These are phyloP conservation scores for Eucalyptus sideroxylon DNA, from an alignment of 345 rosid genomes.

Conservation along the genomic window DNA sequence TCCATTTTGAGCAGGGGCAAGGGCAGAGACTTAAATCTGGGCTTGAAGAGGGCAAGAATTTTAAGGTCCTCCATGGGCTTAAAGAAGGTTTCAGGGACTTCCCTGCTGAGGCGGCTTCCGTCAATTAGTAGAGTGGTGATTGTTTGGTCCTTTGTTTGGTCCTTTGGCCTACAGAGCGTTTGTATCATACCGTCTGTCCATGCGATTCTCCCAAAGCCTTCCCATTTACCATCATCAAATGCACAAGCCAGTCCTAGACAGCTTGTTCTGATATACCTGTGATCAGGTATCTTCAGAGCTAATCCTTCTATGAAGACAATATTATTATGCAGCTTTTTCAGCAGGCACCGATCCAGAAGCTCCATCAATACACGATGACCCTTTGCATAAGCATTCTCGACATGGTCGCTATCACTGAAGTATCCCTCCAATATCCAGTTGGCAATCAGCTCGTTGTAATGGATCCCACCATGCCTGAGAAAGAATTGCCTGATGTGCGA, in stretches of 20 bases:
- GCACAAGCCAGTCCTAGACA: constrained; percentile 14
- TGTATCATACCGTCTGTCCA: constrained; percentile 33
- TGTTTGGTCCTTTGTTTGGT: not conserved
- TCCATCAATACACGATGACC: constrained; percentile 36
- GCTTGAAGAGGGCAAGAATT: constrained; percentile 29
- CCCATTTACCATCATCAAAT: not conserved
- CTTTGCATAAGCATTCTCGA: constrained; percentile 22
- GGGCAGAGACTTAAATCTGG: constrained; percentile 5
- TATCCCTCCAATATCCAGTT: constrained; percentile 62
- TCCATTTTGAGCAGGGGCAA: not conserved
- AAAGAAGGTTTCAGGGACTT: constrained; percentile 5
- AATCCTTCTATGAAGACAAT: constrained; percentile 23
- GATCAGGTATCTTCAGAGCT: constrained; percentile 2
- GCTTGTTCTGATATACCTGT: constrained; percentile 2
- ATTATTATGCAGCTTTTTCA: constrained; percentile 37
- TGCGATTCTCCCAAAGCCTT: constrained; percentile 26
- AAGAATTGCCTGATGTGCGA: constrained; percentile 31
- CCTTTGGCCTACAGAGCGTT: constrained; percentile 10
- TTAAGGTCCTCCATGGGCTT: not conserved
- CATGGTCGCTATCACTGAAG: constrained; percentile 21
- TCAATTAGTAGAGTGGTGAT: constrained; percentile 26
- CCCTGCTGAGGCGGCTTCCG: constrained; percentile 20
- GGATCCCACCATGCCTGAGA: constrained; percentile 12
- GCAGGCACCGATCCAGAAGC: constrained; percentile 26
- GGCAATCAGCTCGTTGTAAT: constrained; percentile 37